Evolutionary conservation across 768 basidiomycete genomes (phyloP).

Genomic region (Mrakia gelida): DNA sequence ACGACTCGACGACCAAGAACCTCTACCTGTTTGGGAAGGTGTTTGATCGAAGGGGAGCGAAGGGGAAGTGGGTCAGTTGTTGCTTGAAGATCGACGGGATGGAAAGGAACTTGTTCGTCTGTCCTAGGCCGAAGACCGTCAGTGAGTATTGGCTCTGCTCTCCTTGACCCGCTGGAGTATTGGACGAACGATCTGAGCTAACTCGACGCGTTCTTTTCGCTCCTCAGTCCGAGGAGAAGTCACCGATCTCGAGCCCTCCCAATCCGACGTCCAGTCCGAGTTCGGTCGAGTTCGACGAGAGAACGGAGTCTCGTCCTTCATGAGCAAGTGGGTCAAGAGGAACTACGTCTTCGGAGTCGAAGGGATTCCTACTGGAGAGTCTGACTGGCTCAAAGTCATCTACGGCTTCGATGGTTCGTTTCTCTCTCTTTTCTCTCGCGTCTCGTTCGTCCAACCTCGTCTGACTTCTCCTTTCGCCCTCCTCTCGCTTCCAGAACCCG

Average conservation of each 20-base stretch:
- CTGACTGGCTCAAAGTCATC: slow-evolving; percentile 87
- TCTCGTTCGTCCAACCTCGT: too few relatives aligned
- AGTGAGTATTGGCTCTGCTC: slow-evolving; percentile 41
- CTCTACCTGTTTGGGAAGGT: slow-evolving; percentile 89
- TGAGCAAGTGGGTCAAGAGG: slow-evolving; percentile 76
- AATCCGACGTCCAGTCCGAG: slow-evolving; percentile 71
- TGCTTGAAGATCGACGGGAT: slow-evolving; percentile 80
- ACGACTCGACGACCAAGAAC: slow-evolving; percentile 21
- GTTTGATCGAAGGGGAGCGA: slow-evolving; percentile 58
- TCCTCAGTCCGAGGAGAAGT: slow-evolving; percentile 55
- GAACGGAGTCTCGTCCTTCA: slow-evolving; percentile 68
- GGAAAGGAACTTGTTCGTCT: slow-evolving; percentile 82
- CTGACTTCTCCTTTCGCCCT: background rate
- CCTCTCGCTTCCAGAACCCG: slow-evolving; percentile 54
- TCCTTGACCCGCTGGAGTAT: background rate
- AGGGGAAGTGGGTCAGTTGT: slow-evolving; percentile 64
- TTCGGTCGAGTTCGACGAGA: slow-evolving; percentile 74
- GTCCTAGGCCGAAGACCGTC: slow-evolving; percentile 67
- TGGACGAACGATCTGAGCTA: background rate
- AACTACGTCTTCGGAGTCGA: slow-evolving; percentile 88
- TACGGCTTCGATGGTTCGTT: slow-evolving; percentile 78
- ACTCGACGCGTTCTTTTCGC: background rate
- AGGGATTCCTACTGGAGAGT: slow-evolving; percentile 72
- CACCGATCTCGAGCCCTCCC: slow-evolving; percentile 68
- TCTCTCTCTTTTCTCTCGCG: background rate